These are phyloP conservation scores for Pleodorina starrii DNA, from an alignment of 139 green algal species.

Conservation along the genomic window DNA sequence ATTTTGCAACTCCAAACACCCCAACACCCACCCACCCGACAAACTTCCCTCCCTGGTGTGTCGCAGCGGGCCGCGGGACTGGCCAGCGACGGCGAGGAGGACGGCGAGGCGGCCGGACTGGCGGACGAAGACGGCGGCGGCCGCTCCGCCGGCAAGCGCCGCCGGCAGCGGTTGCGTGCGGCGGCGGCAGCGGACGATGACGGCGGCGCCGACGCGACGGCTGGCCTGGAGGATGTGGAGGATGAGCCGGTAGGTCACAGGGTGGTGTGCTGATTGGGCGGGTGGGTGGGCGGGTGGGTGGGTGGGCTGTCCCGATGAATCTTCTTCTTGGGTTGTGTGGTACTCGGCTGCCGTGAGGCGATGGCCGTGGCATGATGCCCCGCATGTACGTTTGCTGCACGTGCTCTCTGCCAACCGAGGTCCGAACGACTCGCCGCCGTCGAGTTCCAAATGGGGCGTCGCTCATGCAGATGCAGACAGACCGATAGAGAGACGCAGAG, in stretches of 20 bases:
- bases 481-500: too few species aligned
- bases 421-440: too few species aligned
- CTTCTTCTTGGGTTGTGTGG: too few species aligned
- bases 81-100: background rate
- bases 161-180: slow-evolving; percentile 27
- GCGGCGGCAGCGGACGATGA: background rate
- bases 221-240: slow-evolving; percentile 19
- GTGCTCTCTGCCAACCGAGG: too few species aligned
- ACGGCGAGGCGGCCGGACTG: background rate
- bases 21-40: too few species aligned
- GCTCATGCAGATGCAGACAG: too few species aligned
- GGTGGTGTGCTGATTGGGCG: background rate
- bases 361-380: too few species aligned
- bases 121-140: background rate
- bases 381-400: too few species aligned
- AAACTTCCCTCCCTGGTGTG: background rate
- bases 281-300: background rate
- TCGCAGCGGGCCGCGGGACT: background rate
- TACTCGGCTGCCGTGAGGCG: too few species aligned
- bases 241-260: background rate
- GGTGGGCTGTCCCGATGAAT: too few species aligned
- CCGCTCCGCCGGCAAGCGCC: background rate
- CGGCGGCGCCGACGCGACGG: background rate
- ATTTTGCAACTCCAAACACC: too few species aligned
- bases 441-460: too few species aligned